A percentile compares a stretch with the other conserved stretches of the same genome.
These are phyloP conservation scores for Debaryomyces robertsiae DNA, from an alignment of 1,139 yeast genomes.

Conservation along the genomic window DNA sequence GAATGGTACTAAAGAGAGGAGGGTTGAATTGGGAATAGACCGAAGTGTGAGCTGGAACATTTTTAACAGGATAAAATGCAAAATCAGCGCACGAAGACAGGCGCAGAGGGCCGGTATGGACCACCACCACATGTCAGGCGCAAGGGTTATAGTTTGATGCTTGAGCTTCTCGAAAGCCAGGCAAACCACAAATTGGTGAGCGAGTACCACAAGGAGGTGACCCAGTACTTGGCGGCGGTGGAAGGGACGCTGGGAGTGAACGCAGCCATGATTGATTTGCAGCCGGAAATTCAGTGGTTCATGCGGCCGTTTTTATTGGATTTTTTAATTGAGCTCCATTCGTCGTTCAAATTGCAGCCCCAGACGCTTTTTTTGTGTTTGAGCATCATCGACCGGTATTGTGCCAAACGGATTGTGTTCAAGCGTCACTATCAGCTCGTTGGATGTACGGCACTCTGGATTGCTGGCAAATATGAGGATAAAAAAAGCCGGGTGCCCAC, in stretches of 20 bases:
- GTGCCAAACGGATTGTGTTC: conserved; percentile 88
- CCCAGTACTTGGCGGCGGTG: conserved; percentile 29
- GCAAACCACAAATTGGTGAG: conserved; percentile 43
- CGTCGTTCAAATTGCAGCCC: conserved; percentile 71
- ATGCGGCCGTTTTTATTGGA: conserved; percentile 90
- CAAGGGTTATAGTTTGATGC: conserved; percentile 41
- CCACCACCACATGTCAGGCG: conserved; percentile 46
- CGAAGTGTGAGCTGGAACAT: conserved; percentile 4
- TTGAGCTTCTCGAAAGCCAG: conserved; percentile 51
- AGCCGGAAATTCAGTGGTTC: conserved; percentile 90
- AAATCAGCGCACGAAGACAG: conserved; percentile 7
- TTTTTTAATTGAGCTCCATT: conserved; percentile 79
- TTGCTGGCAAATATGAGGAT: conserved; percentile 92
- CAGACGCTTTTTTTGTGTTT: conserved; percentile 80
- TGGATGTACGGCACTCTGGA: conserved; percentile 93
- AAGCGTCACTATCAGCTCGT: conserved; percentile 90
- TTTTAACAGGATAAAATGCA: conserved; percentile 8
- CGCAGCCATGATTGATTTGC: conserved; percentile 78
- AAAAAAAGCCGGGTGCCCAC: conserved; percentile 84
- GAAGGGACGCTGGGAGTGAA: conserved; percentile 46
- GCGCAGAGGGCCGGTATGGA: conserved; percentile 32
- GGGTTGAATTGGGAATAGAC: conserved; percentile 2
- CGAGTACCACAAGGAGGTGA: conserved; percentile 44
- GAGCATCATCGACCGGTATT: conserved; percentile 84
- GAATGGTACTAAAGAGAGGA: conserved; percentile 1